These are phyloP conservation scores for Gardenia jasminoides DNA, from an alignment of 257 asterid genomes.

Conservation along the genomic window DNA sequence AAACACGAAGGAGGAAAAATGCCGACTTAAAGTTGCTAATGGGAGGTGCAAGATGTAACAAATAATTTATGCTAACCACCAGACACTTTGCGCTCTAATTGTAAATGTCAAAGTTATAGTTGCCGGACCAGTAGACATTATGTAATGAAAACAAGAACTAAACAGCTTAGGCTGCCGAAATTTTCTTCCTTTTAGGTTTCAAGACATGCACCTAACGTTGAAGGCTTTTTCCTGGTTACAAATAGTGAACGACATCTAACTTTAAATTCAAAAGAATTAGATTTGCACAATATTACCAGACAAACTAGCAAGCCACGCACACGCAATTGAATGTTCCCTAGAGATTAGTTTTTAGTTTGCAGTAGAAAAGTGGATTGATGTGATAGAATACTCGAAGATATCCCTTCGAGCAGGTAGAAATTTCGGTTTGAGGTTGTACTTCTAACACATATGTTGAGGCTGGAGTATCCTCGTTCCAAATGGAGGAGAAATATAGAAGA, in stretches of 20 bases:
- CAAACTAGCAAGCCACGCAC: background rate
- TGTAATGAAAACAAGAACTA: background rate
- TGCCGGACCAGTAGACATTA: background rate
- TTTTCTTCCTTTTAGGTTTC: constrained; percentile 5
- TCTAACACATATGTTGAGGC: too few relatives aligned
- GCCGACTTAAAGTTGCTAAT: too few relatives aligned
- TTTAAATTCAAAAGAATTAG: background rate
- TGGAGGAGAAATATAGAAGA: too few relatives aligned
- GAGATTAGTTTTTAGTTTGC: too few relatives aligned
- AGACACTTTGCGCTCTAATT: too few relatives aligned
- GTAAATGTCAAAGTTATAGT: background rate
- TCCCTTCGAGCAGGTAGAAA: too few relatives aligned
- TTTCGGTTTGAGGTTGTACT: too few relatives aligned
- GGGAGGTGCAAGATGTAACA: too few relatives aligned
- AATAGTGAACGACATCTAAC: background rate
- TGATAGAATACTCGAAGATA: too few relatives aligned
- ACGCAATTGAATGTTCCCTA: background rate
- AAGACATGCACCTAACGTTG: constrained; percentile 1
- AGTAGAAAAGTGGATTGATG: background rate
- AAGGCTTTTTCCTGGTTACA: background rate
- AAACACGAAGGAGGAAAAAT: too few relatives aligned
- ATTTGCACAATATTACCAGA: background rate
- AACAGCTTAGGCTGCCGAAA: background rate
- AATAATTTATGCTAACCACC: too few relatives aligned
- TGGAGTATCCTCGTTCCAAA: too few relatives aligned